Percentiles rank a stretch among this genome's conserved stretches.
Evolutionary conservation across 257 asterid species (phyloP).

Genomic region (Ajuga chamaepitys): DNA sequence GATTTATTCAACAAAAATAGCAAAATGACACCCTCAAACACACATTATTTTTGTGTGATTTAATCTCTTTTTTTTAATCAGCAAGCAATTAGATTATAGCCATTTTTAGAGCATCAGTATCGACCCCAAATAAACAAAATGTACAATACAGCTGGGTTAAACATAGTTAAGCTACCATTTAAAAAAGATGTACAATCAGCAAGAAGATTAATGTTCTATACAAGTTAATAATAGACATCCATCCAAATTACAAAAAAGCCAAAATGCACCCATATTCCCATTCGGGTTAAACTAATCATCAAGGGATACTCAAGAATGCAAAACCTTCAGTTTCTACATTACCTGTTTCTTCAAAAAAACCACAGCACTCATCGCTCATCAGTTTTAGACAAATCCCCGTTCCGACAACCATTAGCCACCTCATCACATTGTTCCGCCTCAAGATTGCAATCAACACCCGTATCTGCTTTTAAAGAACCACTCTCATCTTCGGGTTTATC

Average conservation of each 20-base stretch:
- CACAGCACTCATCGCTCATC: slow-evolving; percentile 11
- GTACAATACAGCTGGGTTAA: no score
- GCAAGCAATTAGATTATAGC: no score
- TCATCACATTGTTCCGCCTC: slow-evolving; percentile 20
- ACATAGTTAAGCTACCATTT: slow-evolving; percentile 3
- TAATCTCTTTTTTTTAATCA: no score
- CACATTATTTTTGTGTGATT: no score
- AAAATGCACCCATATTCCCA: background rate
- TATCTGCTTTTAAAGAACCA: background rate
- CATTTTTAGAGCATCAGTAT: no score
- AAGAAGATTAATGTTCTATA: slow-evolving; percentile 20
- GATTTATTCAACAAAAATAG: no score
- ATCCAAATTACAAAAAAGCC: slow-evolving; percentile 2
- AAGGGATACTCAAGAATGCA: background rate
- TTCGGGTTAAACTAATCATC: background rate
- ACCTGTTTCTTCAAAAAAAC: background rate
- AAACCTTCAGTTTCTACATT: background rate
- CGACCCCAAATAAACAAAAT: no score
- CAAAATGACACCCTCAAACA: no score
- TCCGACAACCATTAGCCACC: slow-evolving; percentile 11
- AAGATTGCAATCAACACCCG: slow-evolving; percentile 12
- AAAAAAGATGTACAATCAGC: slow-evolving; percentile 14
- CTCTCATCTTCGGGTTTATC: background rate
- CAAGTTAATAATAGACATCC: slow-evolving; percentile 20
- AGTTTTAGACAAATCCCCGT: background rate